These are phyloP conservation scores for Podila minutissima DNA, from an alignment of 192 early-diverging fungal genomes.

Conservation along the genomic window DNA sequence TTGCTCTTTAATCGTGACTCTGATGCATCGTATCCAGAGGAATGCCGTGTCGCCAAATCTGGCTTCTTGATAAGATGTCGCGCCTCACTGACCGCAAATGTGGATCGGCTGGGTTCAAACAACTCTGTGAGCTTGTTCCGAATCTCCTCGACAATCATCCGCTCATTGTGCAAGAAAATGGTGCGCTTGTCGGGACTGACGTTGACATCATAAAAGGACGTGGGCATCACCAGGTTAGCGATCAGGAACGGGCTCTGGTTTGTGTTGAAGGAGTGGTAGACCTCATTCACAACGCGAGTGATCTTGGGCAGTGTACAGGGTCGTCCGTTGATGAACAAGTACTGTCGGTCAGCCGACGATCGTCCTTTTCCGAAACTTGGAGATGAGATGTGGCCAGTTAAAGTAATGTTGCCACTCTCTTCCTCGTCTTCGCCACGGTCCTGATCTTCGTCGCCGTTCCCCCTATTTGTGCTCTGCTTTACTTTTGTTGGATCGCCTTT, in stretches of 20 bases:
- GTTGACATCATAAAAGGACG: slow-evolving; percentile 86
- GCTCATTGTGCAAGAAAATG: slow-evolving; percentile 85
- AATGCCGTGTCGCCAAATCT: slow-evolving; percentile 17
- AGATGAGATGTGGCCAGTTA: slow-evolving; percentile 67
- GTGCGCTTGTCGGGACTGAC: slow-evolving; percentile 96
- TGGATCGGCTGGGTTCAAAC: slow-evolving; percentile 69
- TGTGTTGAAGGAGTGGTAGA: slow-evolving; percentile 73
- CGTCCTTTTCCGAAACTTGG: slow-evolving; percentile 76
- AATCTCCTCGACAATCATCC: slow-evolving; percentile 59
- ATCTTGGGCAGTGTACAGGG: slow-evolving; percentile 89
- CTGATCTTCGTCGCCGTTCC: not conserved
- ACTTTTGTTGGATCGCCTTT: slow-evolving; percentile 18
- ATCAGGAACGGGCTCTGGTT: slow-evolving; percentile 85
- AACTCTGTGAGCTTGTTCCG: slow-evolving; percentile 57
- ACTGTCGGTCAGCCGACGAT: slow-evolving; percentile 85
- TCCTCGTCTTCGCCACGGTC: not conserved
- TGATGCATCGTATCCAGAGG: not conserved
- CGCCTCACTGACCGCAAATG: slow-evolving; percentile 46
- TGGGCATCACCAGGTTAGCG: slow-evolving; percentile 69
- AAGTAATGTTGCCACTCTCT: slow-evolving; percentile 13
- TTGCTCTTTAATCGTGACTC: not conserved
- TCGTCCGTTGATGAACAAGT: slow-evolving; percentile 88
- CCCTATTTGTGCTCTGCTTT: not conserved
- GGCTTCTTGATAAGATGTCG: slow-evolving; percentile 42
- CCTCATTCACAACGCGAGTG: slow-evolving; percentile 81